Conservation (phyloP, 148 eudicot species). For the Rhododendron molle region DNA sequence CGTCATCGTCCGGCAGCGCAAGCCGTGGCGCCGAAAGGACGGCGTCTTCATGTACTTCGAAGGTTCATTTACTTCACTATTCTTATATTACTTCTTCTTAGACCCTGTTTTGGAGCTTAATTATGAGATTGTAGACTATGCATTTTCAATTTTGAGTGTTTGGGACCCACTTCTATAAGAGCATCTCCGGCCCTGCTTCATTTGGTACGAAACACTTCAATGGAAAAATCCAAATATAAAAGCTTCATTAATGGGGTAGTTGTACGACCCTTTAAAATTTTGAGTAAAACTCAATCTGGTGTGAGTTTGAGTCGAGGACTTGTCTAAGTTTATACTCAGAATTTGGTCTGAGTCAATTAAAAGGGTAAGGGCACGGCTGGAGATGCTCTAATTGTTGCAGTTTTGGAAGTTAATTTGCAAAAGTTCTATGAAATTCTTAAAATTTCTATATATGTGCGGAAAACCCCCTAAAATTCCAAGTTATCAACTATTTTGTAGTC, state of each 20-base stretch:
- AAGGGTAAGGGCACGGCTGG: too few species aligned
- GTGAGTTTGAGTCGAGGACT: too few species aligned
- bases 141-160: neutral
- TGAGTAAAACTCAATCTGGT: too few species aligned
- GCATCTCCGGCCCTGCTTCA: neutral
- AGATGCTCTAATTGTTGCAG: too few species aligned
- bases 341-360: too few species aligned
- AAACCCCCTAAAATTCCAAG: neutral
- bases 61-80: neutral
- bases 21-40: conserved; percentile 9
- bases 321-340: too few species aligned
- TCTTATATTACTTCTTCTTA: neutral
- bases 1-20: neutral
- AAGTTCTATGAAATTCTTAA: neutral
- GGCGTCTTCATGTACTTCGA: conserved; percentile 9
- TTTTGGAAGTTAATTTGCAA: neutral
- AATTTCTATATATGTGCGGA: neutral
- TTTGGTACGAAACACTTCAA: neutral
- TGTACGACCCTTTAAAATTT: too few species aligned
- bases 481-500: neutral
- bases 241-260: neutral
- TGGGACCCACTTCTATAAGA: neutral
- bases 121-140: neutral
- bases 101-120: neutral
- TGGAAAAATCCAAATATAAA: too few species aligned